Percentiles rank a stretch among this genome's conserved stretches.
These are phyloP conservation scores for Rhodomyrtus psidioides DNA, from an alignment of 441 rosid species.

Conservation along the genomic window DNA sequence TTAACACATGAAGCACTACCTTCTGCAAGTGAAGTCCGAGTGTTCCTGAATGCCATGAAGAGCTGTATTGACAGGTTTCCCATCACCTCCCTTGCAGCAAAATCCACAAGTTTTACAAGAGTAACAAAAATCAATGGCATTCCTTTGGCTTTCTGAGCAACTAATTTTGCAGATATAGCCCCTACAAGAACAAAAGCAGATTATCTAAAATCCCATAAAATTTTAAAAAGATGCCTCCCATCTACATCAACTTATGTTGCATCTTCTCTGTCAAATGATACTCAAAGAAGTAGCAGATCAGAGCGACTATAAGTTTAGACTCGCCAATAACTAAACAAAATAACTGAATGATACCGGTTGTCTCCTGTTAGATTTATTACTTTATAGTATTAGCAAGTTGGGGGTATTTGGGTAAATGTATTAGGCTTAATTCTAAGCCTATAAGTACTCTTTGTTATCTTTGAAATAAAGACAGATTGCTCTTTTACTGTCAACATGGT, in stretches of 20 bases:
- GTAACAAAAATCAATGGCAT: slow-evolving; percentile 64
- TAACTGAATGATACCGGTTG: neutral
- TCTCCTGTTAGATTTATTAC: too few species aligned
- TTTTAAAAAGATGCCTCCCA: neutral
- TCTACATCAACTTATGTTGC: neutral
- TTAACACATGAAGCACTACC: slow-evolving; percentile 25
- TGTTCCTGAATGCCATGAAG: slow-evolving; percentile 43
- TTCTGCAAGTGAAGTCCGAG: slow-evolving; percentile 17
- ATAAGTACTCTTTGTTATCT: too few species aligned
- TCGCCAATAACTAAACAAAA: neutral
- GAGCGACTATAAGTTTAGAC: neutral
- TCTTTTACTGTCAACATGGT: too few species aligned
- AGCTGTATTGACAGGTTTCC: slow-evolving; percentile 52
- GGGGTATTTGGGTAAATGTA: too few species aligned
- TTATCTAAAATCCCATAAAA: neutral
- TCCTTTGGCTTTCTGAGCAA: slow-evolving; percentile 83
- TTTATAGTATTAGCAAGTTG: too few species aligned
- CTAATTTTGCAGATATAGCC: slow-evolving; percentile 38
- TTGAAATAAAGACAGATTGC: too few species aligned
- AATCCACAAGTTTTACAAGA: slow-evolving; percentile 38
- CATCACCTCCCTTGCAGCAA: slow-evolving; percentile 50
- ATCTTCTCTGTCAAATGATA: neutral
- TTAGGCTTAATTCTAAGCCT: too few species aligned
- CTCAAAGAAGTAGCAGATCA: neutral
- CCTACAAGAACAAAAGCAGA: slow-evolving; percentile 20